These are phyloP conservation scores for Globisporangium perplexum DNA, from an alignment of 352 stramenopile species.

Conservation along the genomic window DNA sequence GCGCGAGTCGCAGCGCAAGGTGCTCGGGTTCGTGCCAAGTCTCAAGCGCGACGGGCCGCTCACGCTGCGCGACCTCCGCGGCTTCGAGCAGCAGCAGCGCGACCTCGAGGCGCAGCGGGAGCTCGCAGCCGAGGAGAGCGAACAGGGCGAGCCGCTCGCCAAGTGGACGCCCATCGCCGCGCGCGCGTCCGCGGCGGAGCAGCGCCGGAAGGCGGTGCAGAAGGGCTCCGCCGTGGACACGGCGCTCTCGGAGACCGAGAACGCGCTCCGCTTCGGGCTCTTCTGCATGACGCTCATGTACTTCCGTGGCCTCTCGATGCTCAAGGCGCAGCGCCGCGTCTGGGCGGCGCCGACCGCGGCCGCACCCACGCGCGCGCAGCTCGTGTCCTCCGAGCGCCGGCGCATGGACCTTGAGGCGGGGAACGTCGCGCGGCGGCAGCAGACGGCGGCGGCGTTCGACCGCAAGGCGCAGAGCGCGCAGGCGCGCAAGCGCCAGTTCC, in stretches of 20 bases:
- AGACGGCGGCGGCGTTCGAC: slow-evolving; percentile 36
- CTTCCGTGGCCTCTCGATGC: slow-evolving; percentile 87
- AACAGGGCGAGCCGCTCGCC: slow-evolving; percentile 48
- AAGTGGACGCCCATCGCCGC: slow-evolving; percentile 79
- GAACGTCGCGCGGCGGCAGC: slow-evolving; percentile 32
- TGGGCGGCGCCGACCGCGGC: slow-evolving; percentile 46
- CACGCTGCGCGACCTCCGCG: slow-evolving; percentile 61
- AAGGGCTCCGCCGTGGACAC: slow-evolving; percentile 62
- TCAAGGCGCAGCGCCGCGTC: slow-evolving; percentile 78
- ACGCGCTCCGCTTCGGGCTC: slow-evolving; percentile 93
- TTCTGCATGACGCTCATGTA: slow-evolving; percentile 97
- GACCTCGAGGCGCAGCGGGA: slow-evolving; percentile 30
- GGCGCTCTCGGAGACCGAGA: slow-evolving; percentile 83
- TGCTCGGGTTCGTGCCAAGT: slow-evolving; percentile 77
- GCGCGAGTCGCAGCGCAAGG: slow-evolving; percentile 68
- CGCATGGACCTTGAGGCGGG: slow-evolving; percentile 47
- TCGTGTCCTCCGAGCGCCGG: slow-evolving; percentile 25
- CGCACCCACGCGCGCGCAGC: slow-evolving; percentile 13
- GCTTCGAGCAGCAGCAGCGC: slow-evolving; percentile 44
- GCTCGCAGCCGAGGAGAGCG: slow-evolving; percentile 26
- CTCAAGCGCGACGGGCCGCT: slow-evolving; percentile 76
- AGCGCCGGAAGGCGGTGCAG: slow-evolving; percentile 56
- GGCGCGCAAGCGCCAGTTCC: slow-evolving; percentile 56
- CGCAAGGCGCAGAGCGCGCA: slow-evolving; percentile 55
- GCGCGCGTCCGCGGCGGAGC: slow-evolving; percentile 40